Evolutionary conservation across 768 basidiomycete species (phyloP).

Genomic region (Mycena sanguinolenta): DNA sequence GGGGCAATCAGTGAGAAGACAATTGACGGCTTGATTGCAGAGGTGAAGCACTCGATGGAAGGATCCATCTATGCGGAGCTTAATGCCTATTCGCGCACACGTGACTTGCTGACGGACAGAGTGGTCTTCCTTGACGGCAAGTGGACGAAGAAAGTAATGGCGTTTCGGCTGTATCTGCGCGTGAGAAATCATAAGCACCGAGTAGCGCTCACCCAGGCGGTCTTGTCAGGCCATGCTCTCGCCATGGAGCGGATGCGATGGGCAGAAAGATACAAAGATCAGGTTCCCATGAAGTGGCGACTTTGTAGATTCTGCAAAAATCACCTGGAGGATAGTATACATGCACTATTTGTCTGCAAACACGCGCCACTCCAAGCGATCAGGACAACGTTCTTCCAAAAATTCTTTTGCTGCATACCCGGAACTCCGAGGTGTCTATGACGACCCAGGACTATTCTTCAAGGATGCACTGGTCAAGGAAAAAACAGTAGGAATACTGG

Average conservation of each 20-base stretch:
- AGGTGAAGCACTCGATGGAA: slow-evolving; percentile 9
- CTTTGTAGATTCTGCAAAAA: slow-evolving; percentile 17
- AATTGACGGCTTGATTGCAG: background rate
- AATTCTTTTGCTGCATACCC: slow-evolving; percentile 3
- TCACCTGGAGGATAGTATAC: slow-evolving; percentile 12
- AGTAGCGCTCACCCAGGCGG: slow-evolving; percentile 2
- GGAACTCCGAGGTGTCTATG: slow-evolving; percentile 4
- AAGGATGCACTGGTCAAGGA: slow-evolving; percentile 8
- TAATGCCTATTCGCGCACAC: slow-evolving; percentile 7
- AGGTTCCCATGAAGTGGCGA: slow-evolving; percentile 10
- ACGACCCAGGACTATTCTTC: slow-evolving; percentile 11
- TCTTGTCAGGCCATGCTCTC: slow-evolving; percentile 7
- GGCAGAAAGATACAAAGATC: background rate
- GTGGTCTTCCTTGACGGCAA: background rate
- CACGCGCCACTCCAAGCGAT: slow-evolving; percentile 4
- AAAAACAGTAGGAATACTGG: slow-evolving; percentile 6
- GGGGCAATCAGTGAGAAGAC: background rate
- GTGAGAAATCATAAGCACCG: slow-evolving; percentile 5
- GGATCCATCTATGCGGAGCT: slow-evolving; percentile 7
- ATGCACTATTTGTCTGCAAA: slow-evolving; percentile 11
- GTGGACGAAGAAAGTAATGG: slow-evolving; percentile 7
- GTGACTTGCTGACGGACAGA: slow-evolving; percentile 3
- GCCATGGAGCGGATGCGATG: slow-evolving; percentile 22
- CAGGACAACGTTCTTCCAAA: background rate
- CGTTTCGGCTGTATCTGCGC: background rate